Evolutionary conservation across 306 rosid genomes (phyloP).

Genomic region (Betula pendula): DNA sequence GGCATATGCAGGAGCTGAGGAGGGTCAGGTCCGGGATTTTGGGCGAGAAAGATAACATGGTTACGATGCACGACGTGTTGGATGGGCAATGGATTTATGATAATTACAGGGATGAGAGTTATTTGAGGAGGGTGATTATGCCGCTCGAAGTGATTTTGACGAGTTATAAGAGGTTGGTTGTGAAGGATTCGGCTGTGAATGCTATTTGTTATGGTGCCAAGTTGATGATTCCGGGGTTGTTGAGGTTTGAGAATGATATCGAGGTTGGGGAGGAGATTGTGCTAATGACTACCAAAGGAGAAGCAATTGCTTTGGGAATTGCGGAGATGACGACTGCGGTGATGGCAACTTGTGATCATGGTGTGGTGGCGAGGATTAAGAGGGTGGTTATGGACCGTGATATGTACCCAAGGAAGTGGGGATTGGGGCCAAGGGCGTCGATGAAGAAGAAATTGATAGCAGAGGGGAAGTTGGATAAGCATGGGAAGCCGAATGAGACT

Average conservation of each 20-base stretch:
- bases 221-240: conserved; percentile 82
- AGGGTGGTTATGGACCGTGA: conserved; percentile 92
- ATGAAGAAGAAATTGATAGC: conserved; percentile 72
- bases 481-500: conserved; percentile 65
- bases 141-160: conserved; percentile 72
- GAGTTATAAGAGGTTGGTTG: conserved; percentile 77
- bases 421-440: conserved; percentile 78
- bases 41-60: conserved; percentile 93
- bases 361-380: conserved; percentile 81
- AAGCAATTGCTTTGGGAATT: conserved; percentile 80
- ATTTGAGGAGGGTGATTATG: conserved; percentile 80
- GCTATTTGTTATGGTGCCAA: conserved; percentile 89
- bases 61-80: conserved; percentile 83
- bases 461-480: conserved; percentile 73
- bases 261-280: conserved; percentile 83
- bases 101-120: conserved; percentile 64
- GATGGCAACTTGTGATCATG: conserved; percentile 89
- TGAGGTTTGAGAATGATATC: conserved; percentile 76
- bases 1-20: conserved; percentile 87
- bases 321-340: conserved; percentile 94
- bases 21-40: conserved; percentile 78
- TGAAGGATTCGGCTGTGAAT: conserved; percentile 84
- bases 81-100: conserved; percentile 85
- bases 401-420: conserved; percentile 89
- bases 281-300: conserved; percentile 82